Evolutionary conservation across 495 filamentous ascomycete species (phyloP), one percentile per base, ranked within the genome.

Genomic region (Penicillium lividum): DNA sequence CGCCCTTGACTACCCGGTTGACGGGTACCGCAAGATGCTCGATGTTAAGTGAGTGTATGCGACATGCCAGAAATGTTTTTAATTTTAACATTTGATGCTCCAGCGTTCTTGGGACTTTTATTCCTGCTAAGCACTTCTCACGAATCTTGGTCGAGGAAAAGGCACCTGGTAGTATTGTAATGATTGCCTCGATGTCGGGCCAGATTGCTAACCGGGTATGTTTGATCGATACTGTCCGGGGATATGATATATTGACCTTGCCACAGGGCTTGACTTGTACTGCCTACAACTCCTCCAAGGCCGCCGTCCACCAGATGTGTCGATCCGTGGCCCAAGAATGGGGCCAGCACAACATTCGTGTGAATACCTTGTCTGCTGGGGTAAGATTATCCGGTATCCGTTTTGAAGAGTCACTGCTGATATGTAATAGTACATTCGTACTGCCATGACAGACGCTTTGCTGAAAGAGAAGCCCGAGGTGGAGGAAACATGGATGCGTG

Each of bases 181-280:
- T 92, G 64, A 87, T 92, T 67, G 89, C 84, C 7, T 87, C 83
- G 44, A 92, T 93, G 89, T 88, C 85, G 60, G 90, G 87, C 13
- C 87, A 82, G n/a, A 76, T 92, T 53, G 89, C 88, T 11, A 93
- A 93, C 65, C 52, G 74, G 77, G 46, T 49, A 16, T n/a, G 46
- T 49, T 15, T 6, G 2, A n/a, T 15, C 74, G 68, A 22, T 67
- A 60, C n/a, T 22, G 10, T 30, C 27, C 28, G 7, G 31, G 45
- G 44, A 46, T 13, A 47, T 8, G 0, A 8, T 29, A 16, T 15
- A 18, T 7, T 60, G 25, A 61, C 50, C 27, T 10, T 40, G 0
- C 13, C 4, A n/a, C 18, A 85, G 71, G 86, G 85, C 1, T 67
- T 89, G 15, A 75, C 82, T 13, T 81, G 78, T n/a, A 78, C 84